Evolutionary conservation across 2,329 filamentous ascomycete species (phyloP), one percentile per base, ranked within the genome.

Genomic region (Intubia oerlemansii): DNA sequence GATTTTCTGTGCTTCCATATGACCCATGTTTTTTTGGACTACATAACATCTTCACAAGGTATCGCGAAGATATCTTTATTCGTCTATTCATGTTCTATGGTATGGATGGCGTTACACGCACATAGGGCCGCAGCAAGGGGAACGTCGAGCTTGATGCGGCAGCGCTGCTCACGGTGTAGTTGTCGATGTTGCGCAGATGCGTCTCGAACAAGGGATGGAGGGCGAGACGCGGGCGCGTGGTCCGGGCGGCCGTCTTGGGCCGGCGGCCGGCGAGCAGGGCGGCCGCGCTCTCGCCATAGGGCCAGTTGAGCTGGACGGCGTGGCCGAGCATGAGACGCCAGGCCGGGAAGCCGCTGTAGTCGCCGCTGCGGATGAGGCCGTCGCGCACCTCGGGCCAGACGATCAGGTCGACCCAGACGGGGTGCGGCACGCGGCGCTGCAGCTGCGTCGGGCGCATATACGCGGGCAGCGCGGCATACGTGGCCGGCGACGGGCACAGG

Each of bases 101-200:
- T n/a, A n/a, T n/a, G n/a, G n/a, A n/a, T n/a, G n/a, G n/a, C n/a
- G n/a, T 28, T 10, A 26, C 30, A 4, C 30, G 26, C 12, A 25
- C 30, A 14, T 32, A 32, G 5, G n/a, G 22, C 17, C 17, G 16
- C 5, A 79, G 45, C 6, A 44, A 46, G 0, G 80, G 79, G 40
- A 75, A 80, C 0, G 62, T 55, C 35, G 61, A 57, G 88, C 88
- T 2, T 57, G 55, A 5, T 65, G 60, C 0, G 81, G n/a, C n/a
- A n/a, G n/a, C n/a, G n/a, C n/a, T n/a, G n/a, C n/a, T 81, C 2
- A 92, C 44, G 33, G 67, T 75, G 82, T 84, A 93, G 42, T 91
- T 91, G 34, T 71, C 64, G 22, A 82, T 44, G 24, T 77, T 61
- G 4, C 74, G 53, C 27, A 92, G 28, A 24, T 35, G 34, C n/a